Evolutionary conservation across 176 grass and related monocot species (phyloP).

Genomic region (Juncus effusus): DNA sequence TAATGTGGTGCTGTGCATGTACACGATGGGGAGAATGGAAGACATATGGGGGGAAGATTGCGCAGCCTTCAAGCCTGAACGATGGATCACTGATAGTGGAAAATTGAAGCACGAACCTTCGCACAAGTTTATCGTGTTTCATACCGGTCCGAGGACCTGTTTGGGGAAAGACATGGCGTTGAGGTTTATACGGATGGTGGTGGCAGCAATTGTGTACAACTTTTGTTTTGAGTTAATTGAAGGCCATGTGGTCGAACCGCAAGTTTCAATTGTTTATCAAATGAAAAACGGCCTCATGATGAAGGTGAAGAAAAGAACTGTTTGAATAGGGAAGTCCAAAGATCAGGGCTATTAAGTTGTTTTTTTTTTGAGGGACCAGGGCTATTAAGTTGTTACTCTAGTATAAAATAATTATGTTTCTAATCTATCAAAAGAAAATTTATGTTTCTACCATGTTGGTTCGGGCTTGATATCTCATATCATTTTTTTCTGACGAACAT

Average conservation of each 20-base stretch:
- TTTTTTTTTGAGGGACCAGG: too few relatives aligned
- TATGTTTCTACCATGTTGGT: too few relatives aligned
- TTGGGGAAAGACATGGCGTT: too few relatives aligned
- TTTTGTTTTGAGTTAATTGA: conserved; percentile 13
- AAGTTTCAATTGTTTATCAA: conserved; percentile 6
- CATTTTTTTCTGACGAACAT: too few relatives aligned
- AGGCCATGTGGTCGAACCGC: background rate
- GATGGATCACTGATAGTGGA: conserved; percentile 19
- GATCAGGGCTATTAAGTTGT: too few relatives aligned
- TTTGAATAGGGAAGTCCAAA: too few relatives aligned
- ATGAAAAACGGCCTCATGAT: conserved; percentile 36
- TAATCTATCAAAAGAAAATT: too few relatives aligned
- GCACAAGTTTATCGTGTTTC: conserved; percentile 29
- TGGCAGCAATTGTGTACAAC: conserved; percentile 9
- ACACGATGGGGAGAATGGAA: conserved; percentile 18
- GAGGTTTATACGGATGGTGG: conserved; percentile 19
- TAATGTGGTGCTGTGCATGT: too few relatives aligned
- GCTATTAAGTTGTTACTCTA: too few relatives aligned
- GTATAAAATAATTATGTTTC: too few relatives aligned
- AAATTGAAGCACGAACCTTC: conserved; percentile 16
- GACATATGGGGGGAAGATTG: conserved; percentile 27
- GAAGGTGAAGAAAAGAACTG: background rate
- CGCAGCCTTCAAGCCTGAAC: conserved; percentile 18
- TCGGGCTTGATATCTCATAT: too few relatives aligned
- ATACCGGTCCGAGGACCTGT: background rate